These are phyloP conservation scores for Penicillium canescens DNA, from an alignment of 495 filamentous ascomycete genomes.

Conservation along the genomic window DNA sequence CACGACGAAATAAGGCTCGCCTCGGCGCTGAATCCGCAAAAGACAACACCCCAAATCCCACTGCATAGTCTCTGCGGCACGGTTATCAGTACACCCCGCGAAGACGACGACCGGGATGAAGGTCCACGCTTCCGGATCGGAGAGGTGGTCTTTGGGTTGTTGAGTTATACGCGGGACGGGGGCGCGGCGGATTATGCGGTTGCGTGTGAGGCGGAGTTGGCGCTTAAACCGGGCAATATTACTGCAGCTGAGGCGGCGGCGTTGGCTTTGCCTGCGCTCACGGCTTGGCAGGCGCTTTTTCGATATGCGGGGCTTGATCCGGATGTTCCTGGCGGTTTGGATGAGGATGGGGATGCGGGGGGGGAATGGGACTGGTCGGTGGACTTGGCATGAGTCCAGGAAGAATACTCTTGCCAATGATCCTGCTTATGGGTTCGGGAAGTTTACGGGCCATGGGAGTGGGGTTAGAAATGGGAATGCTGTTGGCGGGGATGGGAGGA, in stretches of 20 bases:
- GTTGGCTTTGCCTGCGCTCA: constrained; percentile 53
- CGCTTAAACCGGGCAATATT: constrained; percentile 47
- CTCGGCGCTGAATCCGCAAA: constrained; percentile 43
- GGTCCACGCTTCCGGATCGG: constrained; percentile 48
- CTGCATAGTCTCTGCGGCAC: constrained; percentile 58
- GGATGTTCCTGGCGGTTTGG: constrained; percentile 5
- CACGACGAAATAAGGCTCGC: constrained; percentile 52
- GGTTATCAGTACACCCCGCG: constrained; percentile 47
- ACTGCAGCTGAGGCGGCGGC: constrained; percentile 50
- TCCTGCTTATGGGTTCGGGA: background rate
- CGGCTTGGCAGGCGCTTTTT: constrained; percentile 63
- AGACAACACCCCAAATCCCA: constrained; percentile 50
- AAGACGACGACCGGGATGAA: constrained; percentile 35
- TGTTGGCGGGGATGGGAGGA: background rate
- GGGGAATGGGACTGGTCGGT: background rate
- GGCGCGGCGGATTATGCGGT: constrained; percentile 54
- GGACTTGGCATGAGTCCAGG: constrained; percentile 1
- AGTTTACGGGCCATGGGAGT: background rate
- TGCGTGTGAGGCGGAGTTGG: constrained; percentile 50
- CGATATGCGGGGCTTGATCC: constrained; percentile 43
- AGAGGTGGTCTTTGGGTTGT: constrained; percentile 54
- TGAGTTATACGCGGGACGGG: constrained; percentile 48
- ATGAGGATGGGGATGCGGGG: constrained; percentile 7
- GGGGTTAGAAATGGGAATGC: background rate
- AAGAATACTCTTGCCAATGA: background rate